Conservation (phyloP, 768 basidiomycete species). For the Cytidiella melzeri region DNA sequence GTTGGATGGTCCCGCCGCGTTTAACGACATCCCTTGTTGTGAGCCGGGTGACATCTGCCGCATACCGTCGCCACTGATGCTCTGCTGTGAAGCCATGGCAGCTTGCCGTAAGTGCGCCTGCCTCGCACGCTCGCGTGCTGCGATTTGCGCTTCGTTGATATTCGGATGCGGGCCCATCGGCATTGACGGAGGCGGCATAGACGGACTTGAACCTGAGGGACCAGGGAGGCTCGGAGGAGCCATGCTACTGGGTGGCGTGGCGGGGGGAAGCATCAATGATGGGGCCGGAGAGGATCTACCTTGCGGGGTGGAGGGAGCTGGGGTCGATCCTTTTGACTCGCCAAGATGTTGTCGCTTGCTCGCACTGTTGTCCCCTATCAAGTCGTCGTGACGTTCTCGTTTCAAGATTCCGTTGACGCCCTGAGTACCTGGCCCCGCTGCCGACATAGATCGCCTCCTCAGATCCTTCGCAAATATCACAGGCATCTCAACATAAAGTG, state of each 20-base stretch:
- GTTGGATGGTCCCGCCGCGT: conserved; percentile 14
- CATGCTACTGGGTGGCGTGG: conserved; percentile 13
- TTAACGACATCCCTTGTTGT: conserved; percentile 9
- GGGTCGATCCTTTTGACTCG: conserved; percentile 41
- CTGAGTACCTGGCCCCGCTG: conserved; percentile 15
- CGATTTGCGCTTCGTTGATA: conserved; percentile 28
- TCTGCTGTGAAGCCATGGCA: conserved; percentile 10
- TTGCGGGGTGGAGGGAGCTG: conserved; percentile 25
- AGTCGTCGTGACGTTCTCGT: conserved; percentile 56
- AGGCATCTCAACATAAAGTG: conserved; percentile 58
- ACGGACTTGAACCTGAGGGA: conserved; percentile 16
- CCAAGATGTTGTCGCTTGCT: conserved; percentile 70
- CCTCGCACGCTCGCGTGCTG: conserved; percentile 28
- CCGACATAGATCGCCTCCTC: conserved; percentile 22
- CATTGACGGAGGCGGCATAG: conserved; percentile 26
- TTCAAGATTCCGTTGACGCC: conserved; percentile 36
- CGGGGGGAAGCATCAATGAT: conserved; percentile 13
- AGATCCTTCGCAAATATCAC: conserved; percentile 48
- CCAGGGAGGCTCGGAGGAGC: conserved; percentile 7
- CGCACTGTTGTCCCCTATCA: conserved; percentile 26
- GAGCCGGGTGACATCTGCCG: conserved; percentile 17
- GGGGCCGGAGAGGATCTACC: conserved; percentile 10
- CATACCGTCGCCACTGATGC: conserved; percentile 13
- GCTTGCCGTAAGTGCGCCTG: conserved; percentile 30
- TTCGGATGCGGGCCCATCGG: conserved; percentile 22